These are phyloP conservation scores for Coniochaeta sp. DNA, from an alignment of 2,329 filamentous ascomycete genomes.

Conservation along the genomic window DNA sequence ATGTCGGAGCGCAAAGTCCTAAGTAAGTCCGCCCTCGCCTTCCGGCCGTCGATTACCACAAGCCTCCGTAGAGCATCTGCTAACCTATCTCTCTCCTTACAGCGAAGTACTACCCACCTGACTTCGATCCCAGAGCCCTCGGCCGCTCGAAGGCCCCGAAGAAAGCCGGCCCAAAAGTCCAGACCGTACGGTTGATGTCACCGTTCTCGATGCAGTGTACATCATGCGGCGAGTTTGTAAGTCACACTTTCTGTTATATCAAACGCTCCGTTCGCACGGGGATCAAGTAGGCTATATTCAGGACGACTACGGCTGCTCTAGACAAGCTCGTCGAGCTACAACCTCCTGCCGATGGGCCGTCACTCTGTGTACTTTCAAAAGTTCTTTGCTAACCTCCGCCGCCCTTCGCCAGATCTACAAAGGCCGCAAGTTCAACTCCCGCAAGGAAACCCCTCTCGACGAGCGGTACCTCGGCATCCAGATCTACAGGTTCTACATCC, in stretches of 20 bases:
- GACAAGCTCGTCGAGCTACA: no score
- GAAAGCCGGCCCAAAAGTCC: conserved; percentile 68
- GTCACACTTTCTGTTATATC: no score
- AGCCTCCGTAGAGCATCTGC: background rate
- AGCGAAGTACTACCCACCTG: conserved; percentile 45
- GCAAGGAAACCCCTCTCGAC: conserved; percentile 83
- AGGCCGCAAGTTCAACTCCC: conserved; percentile 89
- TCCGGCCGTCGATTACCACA: background rate
- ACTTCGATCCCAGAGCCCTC: conserved; percentile 87
- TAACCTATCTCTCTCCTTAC: background rate
- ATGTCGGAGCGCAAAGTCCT: conserved; percentile 39
- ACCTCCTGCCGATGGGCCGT: no score
- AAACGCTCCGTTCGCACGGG: no score
- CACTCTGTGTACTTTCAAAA: no score
- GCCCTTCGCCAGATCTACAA: no score
- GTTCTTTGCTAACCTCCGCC: no score
- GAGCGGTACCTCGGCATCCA: conserved; percentile 85
- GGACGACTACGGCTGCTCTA: no score
- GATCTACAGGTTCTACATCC: conserved; percentile 78
- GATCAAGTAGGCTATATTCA: no score
- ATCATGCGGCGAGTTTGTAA: no score
- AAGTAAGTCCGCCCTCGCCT: conserved; percentile 8
- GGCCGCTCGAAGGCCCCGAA: conserved; percentile 63
- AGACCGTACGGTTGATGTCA: conserved; percentile 85
- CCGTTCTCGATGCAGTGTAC: conserved; percentile 81